Conservation (phyloP, 2,329 filamentous ascomycete genomes). For the Botrytis sinoallii region DNA sequence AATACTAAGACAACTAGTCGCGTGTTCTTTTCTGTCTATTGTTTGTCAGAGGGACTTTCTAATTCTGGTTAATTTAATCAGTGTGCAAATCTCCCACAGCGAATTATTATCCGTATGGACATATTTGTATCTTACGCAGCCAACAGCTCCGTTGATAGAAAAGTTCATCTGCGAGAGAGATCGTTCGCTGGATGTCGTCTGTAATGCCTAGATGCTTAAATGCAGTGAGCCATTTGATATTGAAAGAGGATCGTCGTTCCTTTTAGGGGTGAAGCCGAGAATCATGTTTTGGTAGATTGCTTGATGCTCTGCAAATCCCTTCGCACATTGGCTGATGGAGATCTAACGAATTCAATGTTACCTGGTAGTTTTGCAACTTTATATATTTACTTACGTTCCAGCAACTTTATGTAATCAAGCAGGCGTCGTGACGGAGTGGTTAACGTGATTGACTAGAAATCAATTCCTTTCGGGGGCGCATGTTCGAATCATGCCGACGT, state of each 20-base stretch:
- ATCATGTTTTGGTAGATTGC: neutral
- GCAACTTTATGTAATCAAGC: accelerated
- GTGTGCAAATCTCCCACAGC: neutral
- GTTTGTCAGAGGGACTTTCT: neutral
- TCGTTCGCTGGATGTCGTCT: neutral
- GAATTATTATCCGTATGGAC: neutral
- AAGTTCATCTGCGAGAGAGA: neutral
- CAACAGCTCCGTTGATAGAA: neutral
- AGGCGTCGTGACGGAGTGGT: slow-evolving; percentile 15
- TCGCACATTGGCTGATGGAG: neutral
- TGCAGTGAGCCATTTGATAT: neutral
- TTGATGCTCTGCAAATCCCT: neutral
- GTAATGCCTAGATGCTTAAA: neutral
- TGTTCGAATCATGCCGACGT: slow-evolving; percentile 18
- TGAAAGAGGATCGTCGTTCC: neutral
- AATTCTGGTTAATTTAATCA: neutral
- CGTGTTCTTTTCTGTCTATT: neutral
- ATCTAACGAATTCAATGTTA: neutral
- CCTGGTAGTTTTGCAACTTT: accelerated
- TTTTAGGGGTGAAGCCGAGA: neutral
- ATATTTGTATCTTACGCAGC: neutral
- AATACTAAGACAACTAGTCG: neutral
- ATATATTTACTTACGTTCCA: accelerated
- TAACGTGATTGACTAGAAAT: slow-evolving; percentile 18
- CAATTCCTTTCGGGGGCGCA: slow-evolving; percentile 17